Conservation (phyloP, 1,139 yeast species). For the Kluyveromyces sp. region DNA sequence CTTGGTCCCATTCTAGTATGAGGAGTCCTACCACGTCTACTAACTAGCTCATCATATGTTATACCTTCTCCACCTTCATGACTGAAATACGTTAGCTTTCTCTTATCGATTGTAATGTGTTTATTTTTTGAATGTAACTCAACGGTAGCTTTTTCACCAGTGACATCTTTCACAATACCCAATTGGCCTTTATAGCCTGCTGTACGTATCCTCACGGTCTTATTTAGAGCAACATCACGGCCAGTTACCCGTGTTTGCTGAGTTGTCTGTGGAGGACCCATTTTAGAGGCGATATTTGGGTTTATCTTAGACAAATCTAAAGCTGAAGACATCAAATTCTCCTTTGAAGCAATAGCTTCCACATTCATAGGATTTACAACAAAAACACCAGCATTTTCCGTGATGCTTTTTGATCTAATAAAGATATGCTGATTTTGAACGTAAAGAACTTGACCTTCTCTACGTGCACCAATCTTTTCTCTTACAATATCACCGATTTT, state of each 20-base stretch:
- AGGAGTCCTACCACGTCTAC: slow-evolving; percentile 31
- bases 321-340: slow-evolving; percentile 26
- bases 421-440: slow-evolving; percentile 75
- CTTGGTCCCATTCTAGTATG: slow-evolving; percentile 30
- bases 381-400: slow-evolving; percentile 88
- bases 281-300: slow-evolving; percentile 52
- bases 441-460: slow-evolving; percentile 84
- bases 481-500: slow-evolving; percentile 87
- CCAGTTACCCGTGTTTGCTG: slow-evolving; percentile 41
- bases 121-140: slow-evolving; percentile 91
- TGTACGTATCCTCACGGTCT: slow-evolving; percentile 73
- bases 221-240: slow-evolving; percentile 72
- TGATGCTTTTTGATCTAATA: slow-evolving; percentile 66
- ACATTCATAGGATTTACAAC: slow-evolving; percentile 72
- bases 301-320: slow-evolving; percentile 73
- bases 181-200: slow-evolving; percentile 92
- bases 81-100: slow-evolving; percentile 59
- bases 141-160: slow-evolving; percentile 82
- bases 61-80: slow-evolving; percentile 57
- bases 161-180: slow-evolving; percentile 91
- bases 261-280: slow-evolving; percentile 36
- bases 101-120: slow-evolving; percentile 75
- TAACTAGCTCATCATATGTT: slow-evolving; percentile 69
- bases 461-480: slow-evolving; percentile 68
- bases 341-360: slow-evolving; percentile 77